Evolutionary conservation across 2,329 filamentous ascomycete species (phyloP), one percentile per base, ranked within the genome.

Genomic region (Aspergillus caelatus): DNA sequence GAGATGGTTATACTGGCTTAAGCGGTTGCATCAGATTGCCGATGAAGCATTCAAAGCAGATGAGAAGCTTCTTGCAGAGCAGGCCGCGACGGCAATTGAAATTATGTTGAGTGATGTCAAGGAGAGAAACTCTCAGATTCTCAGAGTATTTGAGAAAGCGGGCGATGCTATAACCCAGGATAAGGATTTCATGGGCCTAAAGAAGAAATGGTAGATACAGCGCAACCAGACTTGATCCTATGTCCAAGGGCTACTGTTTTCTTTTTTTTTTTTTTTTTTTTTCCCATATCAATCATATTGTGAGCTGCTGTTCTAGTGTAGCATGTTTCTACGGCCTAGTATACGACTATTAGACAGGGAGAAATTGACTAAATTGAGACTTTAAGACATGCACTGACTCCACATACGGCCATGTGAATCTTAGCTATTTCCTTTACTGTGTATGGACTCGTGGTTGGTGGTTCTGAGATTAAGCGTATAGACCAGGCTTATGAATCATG

Each of bases 1-100:
- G 71, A 69, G 71, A 67, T 72, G 59, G 9, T 62, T 73, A 62
- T 73, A 61, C 65, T 73, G 71, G 71, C 56, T 73, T 4, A 72
- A 70, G 64, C 65, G 69, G 54, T 60, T 72, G 5, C 68, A 71
- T 64, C 59, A 71, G 41, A 70, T 72, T 32, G 57, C 57, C 14
- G 69, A 71, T 9, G 58, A 72, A 43, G 67, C 71, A 2, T 60
- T 45, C 7, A 46, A 66, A 45, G 67, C 65, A 2, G 56, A 63
- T 26, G 70, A 72, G 45, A 67, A 66, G 23, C 1, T 2, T 10
- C 23, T 73, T 1, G 70, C 65, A 46, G 70, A 71, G 60, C 50
- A 59, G 34, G 69, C 68, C 21, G 45, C 60, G 8, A 63, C 70
- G 52, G 65, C 57, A 11, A 73, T 73, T 46, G 23, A 68, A 1